A percentile compares a stretch with the other conserved stretches of the same genome.
Evolutionary conservation across 2,329 filamentous ascomycete species (phyloP).

Genomic region (Alternaria sp.): DNA sequence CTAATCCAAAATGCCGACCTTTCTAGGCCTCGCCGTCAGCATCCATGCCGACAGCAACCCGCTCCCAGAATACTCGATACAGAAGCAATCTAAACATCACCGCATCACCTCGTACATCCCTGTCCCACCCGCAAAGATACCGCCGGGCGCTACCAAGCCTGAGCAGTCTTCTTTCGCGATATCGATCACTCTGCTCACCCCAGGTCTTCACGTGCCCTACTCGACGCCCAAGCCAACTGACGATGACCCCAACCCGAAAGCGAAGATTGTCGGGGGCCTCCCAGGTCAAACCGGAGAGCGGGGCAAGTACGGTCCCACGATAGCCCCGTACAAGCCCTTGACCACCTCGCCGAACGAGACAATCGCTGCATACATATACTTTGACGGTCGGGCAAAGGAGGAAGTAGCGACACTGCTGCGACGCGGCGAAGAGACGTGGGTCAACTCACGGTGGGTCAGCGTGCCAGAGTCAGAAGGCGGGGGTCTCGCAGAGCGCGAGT

Average conservation of each 20-base stretch:
- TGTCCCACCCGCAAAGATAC: slow-evolving; percentile 84
- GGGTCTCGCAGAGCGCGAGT: slow-evolving; percentile 93
- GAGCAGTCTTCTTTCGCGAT: slow-evolving; percentile 97
- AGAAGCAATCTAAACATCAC: slow-evolving; percentile 88
- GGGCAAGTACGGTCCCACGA: slow-evolving; percentile 61
- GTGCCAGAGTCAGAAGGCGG: slow-evolving; percentile 90
- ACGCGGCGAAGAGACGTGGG: slow-evolving; percentile 97
- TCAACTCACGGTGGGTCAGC: slow-evolving; percentile 97
- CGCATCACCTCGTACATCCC: slow-evolving; percentile 98
- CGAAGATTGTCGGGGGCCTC: slow-evolving; percentile 78
- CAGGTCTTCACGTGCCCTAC: slow-evolving; percentile 88
- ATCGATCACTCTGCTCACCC: slow-evolving; percentile 92
- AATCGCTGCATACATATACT: slow-evolving; percentile 98
- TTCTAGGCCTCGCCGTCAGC: slow-evolving; percentile 98
- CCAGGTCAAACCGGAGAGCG: slow-evolving; percentile 60
- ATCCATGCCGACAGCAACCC: slow-evolving; percentile 84
- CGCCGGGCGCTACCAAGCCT: slow-evolving; percentile 70
- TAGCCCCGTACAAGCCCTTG: slow-evolving; percentile 88
- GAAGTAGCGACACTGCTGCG: slow-evolving; percentile 93
- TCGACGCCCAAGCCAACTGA: slow-evolving; percentile 82
- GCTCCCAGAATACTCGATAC: slow-evolving; percentile 89
- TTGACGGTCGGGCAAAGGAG: slow-evolving; percentile 92
- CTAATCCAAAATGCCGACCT: slow-evolving; percentile 75
- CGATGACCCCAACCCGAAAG: slow-evolving; percentile 78
- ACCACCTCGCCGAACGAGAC: slow-evolving; percentile 95